phyloP scores from a whole-genome alignment of 148 eudicot genomes.

The Drosera capensis region DNA sequence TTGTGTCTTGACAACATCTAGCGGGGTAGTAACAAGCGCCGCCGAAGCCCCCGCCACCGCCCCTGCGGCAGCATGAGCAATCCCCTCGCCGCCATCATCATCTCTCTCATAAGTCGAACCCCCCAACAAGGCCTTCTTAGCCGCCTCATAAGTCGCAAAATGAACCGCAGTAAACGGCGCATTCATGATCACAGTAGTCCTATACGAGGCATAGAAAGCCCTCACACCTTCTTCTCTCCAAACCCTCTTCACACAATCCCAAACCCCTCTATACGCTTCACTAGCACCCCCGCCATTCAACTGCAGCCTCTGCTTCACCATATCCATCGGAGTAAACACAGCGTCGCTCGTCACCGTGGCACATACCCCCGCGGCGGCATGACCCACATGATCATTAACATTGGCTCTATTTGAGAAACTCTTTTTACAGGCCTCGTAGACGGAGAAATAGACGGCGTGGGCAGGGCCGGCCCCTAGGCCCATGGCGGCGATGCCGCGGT shows the following conservation, averaged over 20 bases:
- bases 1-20: slow-evolving; percentile 96
- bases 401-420: slow-evolving; percentile 19
- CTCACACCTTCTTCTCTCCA: slow-evolving; percentile 62
- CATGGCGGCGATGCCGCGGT: slow-evolving; percentile 87
- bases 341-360: slow-evolving; percentile 93
- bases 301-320: slow-evolving; percentile 93
- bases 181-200: slow-evolving; percentile 85
- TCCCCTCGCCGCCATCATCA: slow-evolving; percentile 46
- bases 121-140: slow-evolving; percentile 54
- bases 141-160: slow-evolving; percentile 87
- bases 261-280: slow-evolving; percentile 60
- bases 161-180: slow-evolving; percentile 88
- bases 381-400: slow-evolving; percentile 37
- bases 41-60: slow-evolving; percentile 88
- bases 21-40: slow-evolving; percentile 60
- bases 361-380: slow-evolving; percentile 60
- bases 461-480: slow-evolving; percentile 97
- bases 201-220: slow-evolving; percentile 81
- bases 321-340: slow-evolving; percentile 89
- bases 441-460: slow-evolving; percentile 80
- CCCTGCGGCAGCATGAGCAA: slow-evolving; percentile 94
- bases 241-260: slow-evolving; percentile 64
- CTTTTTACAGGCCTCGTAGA: slow-evolving; percentile 68
- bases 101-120: slow-evolving; percentile 31
- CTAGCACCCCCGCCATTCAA: slow-evolving; percentile 24